These are phyloP conservation scores for Boletus vinaceobasis DNA, from an alignment of 768 basidiomycete genomes.

Conservation along the genomic window DNA sequence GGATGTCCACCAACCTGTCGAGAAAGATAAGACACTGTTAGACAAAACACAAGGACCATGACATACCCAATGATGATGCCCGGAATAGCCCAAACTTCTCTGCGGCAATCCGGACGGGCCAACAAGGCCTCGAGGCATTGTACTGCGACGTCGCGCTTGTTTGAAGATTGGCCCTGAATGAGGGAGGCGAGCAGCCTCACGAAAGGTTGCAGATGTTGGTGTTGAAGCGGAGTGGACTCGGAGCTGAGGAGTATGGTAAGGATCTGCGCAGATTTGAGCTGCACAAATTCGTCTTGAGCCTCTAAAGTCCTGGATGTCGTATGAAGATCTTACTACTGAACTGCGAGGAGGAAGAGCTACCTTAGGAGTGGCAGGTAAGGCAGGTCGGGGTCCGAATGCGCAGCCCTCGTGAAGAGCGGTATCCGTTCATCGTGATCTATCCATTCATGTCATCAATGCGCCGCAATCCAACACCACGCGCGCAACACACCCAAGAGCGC, in stretches of 20 bases:
- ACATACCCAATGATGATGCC: constrained; percentile 66
- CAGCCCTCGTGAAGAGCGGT: constrained; percentile 62
- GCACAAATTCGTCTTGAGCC: constrained; percentile 91
- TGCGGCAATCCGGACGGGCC: constrained; percentile 74
- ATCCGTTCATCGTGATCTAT: constrained; percentile 87
- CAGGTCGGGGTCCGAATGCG: constrained; percentile 68
- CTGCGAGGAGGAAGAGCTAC: constrained; percentile 34
- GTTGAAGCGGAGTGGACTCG: constrained; percentile 46
- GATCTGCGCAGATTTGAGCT: constrained; percentile 85
- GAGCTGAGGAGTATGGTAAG: constrained; percentile 78
- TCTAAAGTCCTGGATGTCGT: constrained; percentile 60
- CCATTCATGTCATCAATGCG: not conserved
- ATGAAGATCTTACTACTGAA: constrained; percentile 3
- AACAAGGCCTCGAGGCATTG: constrained; percentile 87
- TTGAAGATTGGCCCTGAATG: constrained; percentile 54
- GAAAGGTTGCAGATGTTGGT: constrained; percentile 57
- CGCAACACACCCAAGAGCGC: constrained; percentile 68
- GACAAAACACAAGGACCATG: not conserved
- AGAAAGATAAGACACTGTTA: not conserved
- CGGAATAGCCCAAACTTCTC: constrained; percentile 74
- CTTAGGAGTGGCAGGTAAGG: constrained; percentile 78
- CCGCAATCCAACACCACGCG: not conserved
- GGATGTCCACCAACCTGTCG: constrained; percentile 73
- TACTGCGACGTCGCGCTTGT: constrained; percentile 85
- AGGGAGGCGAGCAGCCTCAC: constrained; percentile 56